Evolutionary conservation across 768 basidiomycete species (phyloP), one percentile per base, ranked within the genome.

Genomic region (Suillus paluster): DNA sequence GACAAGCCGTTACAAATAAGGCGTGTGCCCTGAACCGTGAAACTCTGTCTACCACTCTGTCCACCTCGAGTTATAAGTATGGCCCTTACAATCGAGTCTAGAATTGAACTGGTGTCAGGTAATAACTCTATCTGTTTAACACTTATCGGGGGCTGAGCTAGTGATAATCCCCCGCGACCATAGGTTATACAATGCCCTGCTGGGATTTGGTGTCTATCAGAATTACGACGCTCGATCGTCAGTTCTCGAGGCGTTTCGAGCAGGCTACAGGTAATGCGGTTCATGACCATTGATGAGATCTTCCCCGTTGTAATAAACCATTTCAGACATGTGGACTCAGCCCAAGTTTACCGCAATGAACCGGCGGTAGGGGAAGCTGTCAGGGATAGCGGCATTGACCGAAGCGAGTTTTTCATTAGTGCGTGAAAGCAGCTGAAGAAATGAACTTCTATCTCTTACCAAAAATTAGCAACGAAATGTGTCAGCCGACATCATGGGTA

Each of bases 401-500:
- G 90, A 63, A 77, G 77, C n/a, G 83, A 90, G 14, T 65, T 91
- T 38, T 93, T 92, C 74, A 83, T 93, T 67, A 92, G 91, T 91
- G 65, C 57, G 84, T 54, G 23, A 49, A 27, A 55, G 59, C n/a
- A 38, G 25, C 44, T 8, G 38, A 36, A 9, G 36, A 57, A 10
- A 21, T 34, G 53, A 49, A 50, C 34, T 59, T 57, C 52, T 11
- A 63, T 34, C 60, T 12, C 15, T 23, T 50, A 34, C 41, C 60
- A 21, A 41, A 50, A 58, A 1, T 56, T 67, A 91, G 92, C 90
- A 8, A 86, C 89, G 21, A 94, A 94, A 75, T 82, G 85, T 59
- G 66, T 74, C 12, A 83, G 82, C 53, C 81, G 78, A 61, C 78
- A 75, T 14, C 88, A 90, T 58, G 89, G 89, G 9, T 91, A 89